A percentile compares a stretch with the other conserved stretches of the same genome.
phyloP scores from a whole-genome alignment of 1,139 yeast genomes.

The Pichia norvegensis region DNA sequence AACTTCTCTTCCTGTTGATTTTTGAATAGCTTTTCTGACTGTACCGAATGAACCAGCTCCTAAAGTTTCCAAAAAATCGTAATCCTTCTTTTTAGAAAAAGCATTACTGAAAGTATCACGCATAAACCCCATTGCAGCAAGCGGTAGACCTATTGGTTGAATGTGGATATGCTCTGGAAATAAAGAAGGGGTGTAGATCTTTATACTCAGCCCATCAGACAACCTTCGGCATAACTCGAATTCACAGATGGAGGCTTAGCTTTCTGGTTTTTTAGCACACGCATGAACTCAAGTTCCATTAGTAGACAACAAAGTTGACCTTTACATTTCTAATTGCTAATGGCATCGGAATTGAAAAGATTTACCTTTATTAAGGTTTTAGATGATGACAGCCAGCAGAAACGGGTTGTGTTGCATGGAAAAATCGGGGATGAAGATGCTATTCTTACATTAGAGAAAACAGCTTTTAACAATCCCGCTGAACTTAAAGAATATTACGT shows the following conservation, averaged over 20 bases:
- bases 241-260: no score
- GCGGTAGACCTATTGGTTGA: neutral
- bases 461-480: conserved; percentile 53
- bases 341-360: neutral
- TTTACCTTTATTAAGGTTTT: conserved; percentile 29
- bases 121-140: neutral
- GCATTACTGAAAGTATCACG: conserved; percentile 2
- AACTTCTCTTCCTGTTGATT: conserved; percentile 39
- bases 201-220: neutral
- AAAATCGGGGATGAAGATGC: conserved; percentile 51
- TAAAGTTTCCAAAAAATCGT: conserved; percentile 45
- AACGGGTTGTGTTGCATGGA: conserved; percentile 61
- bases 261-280: no score
- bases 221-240: neutral
- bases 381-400: conserved; percentile 54
- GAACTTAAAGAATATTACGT: conserved; percentile 25
- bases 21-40: conserved; percentile 44
- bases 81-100: conserved; percentile 34
- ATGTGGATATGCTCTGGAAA: neutral
- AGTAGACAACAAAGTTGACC: no score
- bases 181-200: neutral
- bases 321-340: no score
- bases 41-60: conserved; percentile 58
- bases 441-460: conserved; percentile 66
- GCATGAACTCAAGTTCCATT: no score